Conservation (phyloP, 148 eudicot genomes). For the Polygonum aviculare region DNA sequence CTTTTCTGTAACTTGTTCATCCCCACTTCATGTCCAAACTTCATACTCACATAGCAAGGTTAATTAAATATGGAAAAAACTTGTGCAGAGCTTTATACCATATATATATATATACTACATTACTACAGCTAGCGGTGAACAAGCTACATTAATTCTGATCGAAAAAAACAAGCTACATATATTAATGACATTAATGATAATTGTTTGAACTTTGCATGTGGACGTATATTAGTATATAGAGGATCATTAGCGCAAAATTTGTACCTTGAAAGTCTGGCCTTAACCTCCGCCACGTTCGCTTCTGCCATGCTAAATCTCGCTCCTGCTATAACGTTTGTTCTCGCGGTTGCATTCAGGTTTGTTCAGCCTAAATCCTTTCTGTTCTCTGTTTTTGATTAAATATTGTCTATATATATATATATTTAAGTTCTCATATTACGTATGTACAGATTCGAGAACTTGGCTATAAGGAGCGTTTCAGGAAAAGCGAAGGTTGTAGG, state of each 20-base stretch:
- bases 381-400: background rate
- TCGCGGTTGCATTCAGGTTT: conserved; percentile 49
- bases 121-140: too few species aligned
- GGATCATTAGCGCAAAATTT: conserved; percentile 46
- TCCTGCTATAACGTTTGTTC: conserved; percentile 58
- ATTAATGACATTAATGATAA: too few species aligned
- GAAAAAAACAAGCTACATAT: too few species aligned
- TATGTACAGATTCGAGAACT: conserved; percentile 38
- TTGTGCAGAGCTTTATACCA: too few species aligned
- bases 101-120: too few species aligned
- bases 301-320: conserved; percentile 55
- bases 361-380: background rate
- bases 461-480: conserved; percentile 26
- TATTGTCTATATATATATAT: background rate
- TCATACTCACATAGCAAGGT: too few species aligned
- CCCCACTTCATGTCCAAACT: too few species aligned
- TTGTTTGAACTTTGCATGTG: too few species aligned
- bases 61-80: too few species aligned
- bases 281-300: conserved; percentile 59
- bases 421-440: background rate
- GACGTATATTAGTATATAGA: conserved; percentile 22
- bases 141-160: too few species aligned
- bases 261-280: conserved; percentile 34
- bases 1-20: too few species aligned
- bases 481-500: conserved; percentile 63